Conservation (phyloP, 345 rosid genomes). For the Passiflora organensis region DNA sequence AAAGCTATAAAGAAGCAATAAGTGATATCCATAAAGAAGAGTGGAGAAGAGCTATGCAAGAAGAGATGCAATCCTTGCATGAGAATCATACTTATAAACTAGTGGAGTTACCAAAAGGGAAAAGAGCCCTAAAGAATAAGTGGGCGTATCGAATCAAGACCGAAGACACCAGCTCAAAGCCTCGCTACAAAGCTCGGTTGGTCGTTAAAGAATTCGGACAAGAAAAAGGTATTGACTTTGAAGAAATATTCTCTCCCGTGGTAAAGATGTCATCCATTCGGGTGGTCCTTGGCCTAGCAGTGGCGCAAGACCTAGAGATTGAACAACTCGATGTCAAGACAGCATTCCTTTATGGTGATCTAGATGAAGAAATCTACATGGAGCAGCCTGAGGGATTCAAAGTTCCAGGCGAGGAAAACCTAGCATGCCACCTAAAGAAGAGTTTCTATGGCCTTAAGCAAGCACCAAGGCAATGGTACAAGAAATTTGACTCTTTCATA, state of each 20-base stretch:
- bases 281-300: background rate
- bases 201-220: background rate
- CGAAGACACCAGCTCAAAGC: background rate
- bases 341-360: background rate
- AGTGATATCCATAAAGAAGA: background rate
- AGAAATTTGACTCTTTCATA: too few species aligned
- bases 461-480: background rate
- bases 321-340: background rate
- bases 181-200: background rate
- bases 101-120: background rate
- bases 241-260: background rate
- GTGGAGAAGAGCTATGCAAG: background rate
- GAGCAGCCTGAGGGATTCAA: background rate
- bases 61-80: background rate
- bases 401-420: background rate
- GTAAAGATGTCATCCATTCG: background rate
- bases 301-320: background rate
- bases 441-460: background rate
- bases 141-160: background rate
- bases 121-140: background rate
- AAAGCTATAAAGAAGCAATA: background rate
- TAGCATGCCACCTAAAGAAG: background rate
- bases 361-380: background rate
- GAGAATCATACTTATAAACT: background rate
- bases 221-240: background rate